Percentiles rank a stretch among this genome's conserved stretches.
phyloP scores from a whole-genome alignment of 2,329 filamentous ascomycete genomes.

The Fusarium sp. region DNA sequence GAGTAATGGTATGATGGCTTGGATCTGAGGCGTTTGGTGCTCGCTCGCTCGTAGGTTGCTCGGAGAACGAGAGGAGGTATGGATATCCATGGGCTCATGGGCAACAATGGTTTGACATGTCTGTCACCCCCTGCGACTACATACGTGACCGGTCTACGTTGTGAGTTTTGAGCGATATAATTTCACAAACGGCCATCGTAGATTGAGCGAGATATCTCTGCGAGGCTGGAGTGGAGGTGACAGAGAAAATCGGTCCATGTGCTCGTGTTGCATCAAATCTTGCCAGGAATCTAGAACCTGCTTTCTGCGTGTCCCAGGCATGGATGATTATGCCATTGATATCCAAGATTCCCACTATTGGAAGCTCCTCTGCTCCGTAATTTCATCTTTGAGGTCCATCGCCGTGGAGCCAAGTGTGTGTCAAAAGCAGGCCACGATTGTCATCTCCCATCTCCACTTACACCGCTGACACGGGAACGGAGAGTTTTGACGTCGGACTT shows the following conservation, averaged over 20 bases:
- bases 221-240: slow-evolving; percentile 1
- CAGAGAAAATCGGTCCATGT: slow-evolving; percentile 25
- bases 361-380: slow-evolving; percentile 7
- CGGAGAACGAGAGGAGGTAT: slow-evolving; percentile 2
- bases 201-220: slow-evolving; percentile 4
- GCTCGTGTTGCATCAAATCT: not conserved
- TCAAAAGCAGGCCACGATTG: slow-evolving; percentile 10
- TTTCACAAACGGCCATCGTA: slow-evolving; percentile 4
- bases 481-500: not conserved
- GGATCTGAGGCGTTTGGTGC: not conserved
- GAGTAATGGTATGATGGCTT: slow-evolving; percentile 11
- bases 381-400: slow-evolving; percentile 8
- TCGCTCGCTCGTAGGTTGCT: not conserved
- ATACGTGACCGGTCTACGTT: not conserved
- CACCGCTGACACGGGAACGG: not conserved
- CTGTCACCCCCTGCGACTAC: not conserved
- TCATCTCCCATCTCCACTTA: slow-evolving; percentile 1
- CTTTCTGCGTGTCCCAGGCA: slow-evolving; percentile 1
- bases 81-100: not conserved
- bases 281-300: slow-evolving; percentile 1
- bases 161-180: slow-evolving; percentile 17
- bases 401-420: slow-evolving; percentile 8
- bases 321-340: slow-evolving; percentile 5
- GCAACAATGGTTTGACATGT: not conserved
- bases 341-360: slow-evolving; percentile 16